Evolutionary conservation across 2,329 filamentous ascomycete genomes (phyloP).

Genomic region (Chrysoporthe cubensis): DNA sequence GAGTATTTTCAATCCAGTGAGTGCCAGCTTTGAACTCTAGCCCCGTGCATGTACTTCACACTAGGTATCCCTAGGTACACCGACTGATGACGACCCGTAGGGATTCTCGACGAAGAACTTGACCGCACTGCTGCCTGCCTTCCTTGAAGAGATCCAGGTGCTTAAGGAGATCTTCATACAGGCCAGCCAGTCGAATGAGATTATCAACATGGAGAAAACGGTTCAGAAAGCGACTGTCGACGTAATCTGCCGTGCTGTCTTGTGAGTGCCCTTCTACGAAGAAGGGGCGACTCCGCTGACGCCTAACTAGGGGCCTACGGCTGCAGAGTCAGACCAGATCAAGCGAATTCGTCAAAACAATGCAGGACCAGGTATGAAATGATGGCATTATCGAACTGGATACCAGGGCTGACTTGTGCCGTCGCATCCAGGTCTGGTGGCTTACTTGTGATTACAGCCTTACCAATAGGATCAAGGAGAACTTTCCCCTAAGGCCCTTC

Average conservation of each 20-base stretch:
- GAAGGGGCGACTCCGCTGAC: background rate
- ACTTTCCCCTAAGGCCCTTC: conserved; percentile 31
- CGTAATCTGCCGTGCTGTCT: conserved; percentile 36
- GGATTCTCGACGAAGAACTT: conserved; percentile 39
- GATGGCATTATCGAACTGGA: background rate
- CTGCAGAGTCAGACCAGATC: conserved; percentile 9
- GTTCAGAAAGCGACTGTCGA: conserved; percentile 21
- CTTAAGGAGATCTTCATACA: conserved; percentile 18
- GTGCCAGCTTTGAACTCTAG: conserved; percentile 3
- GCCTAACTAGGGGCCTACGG: background rate
- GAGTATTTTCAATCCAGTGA: conserved; percentile 20
- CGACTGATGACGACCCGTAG: background rate
- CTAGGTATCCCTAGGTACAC: no score
- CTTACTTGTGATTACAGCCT: conserved; percentile 24
- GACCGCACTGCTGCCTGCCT: conserved; percentile 38
- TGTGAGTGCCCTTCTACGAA: conserved; percentile 32
- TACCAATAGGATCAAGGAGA: conserved; percentile 17
- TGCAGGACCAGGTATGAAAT: conserved; percentile 5
- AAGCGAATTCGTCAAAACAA: background rate
- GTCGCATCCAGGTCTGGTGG: conserved; percentile 21
- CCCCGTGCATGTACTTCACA: background rate
- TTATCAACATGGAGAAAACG: conserved; percentile 20
- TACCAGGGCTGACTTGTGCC: background rate
- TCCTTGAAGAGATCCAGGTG: conserved; percentile 26
- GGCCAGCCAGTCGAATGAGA: conserved; percentile 8